Percentiles rank a stretch among this genome's conserved stretches.
Evolutionary conservation across 441 rosid species (phyloP).

Genomic region (Adansonia grandidieri): DNA sequence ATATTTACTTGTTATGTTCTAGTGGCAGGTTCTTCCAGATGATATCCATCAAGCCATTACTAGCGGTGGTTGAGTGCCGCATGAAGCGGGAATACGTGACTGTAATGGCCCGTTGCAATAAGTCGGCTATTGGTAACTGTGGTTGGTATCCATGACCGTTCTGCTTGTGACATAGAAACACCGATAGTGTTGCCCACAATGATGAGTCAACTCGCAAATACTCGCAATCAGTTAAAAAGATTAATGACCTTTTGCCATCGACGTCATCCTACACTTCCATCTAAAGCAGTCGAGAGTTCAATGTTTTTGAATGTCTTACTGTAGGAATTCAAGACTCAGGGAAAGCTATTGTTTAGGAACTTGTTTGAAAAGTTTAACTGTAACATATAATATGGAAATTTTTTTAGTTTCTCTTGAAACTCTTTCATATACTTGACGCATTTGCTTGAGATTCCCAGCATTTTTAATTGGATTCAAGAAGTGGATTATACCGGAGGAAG

Average conservation of each 20-base stretch:
- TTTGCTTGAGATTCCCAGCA: not conserved
- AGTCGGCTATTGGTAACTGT: conserved; percentile 89
- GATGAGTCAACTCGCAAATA: conserved; percentile 96
- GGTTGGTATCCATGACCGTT: conserved; percentile 78
- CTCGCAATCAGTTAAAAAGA: conserved; percentile 82
- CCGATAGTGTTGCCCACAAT: conserved; percentile 85
- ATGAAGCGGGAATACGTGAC: conserved; percentile 85
- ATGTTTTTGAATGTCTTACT: conserved; percentile 23
- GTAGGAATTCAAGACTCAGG: not conserved
- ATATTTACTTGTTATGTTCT: conserved; percentile 17
- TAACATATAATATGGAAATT: not conserved
- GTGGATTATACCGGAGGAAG: not conserved
- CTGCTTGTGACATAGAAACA: too few species aligned
- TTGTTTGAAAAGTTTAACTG: not conserved
- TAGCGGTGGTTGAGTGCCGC: not conserved
- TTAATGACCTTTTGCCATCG: conserved; percentile 94
- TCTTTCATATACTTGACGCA: not conserved
- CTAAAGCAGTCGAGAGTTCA: conserved; percentile 88
- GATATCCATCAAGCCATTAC: conserved; percentile 22
- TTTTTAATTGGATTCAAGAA: not conserved
- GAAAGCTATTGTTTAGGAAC: not conserved
- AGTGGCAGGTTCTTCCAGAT: conserved; percentile 66
- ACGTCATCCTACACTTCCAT: conserved; percentile 83
- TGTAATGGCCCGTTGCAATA: conserved; percentile 92
- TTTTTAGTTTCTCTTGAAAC: too few species aligned